Percentiles rank a stretch among this genome's conserved stretches.
phyloP scores from a whole-genome alignment of 1,139 yeast genomes.

The Pichia inconspicua region DNA sequence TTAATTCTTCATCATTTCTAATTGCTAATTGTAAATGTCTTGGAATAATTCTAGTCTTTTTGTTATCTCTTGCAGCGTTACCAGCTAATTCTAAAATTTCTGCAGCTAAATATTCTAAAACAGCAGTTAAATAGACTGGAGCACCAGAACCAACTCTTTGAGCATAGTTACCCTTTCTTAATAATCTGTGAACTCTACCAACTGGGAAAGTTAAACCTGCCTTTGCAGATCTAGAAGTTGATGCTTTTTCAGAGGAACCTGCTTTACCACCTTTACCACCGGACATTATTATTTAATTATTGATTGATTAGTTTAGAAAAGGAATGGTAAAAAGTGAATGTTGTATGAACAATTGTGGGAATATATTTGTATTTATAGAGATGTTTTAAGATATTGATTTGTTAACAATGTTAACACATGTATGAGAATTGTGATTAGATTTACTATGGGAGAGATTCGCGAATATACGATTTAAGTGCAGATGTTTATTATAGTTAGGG shows the following conservation, averaged over 20 bases:
- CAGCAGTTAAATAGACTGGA: constrained; percentile 95
- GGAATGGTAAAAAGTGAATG: no score
- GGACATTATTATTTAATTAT: constrained; percentile 51
- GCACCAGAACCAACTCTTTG: constrained; percentile 99
- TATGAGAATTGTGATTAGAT: neutral
- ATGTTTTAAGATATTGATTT: neutral
- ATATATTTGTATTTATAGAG: neutral
- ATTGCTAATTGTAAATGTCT: constrained; percentile 97
- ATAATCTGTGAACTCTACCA: constrained; percentile 96
- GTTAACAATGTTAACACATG: neutral
- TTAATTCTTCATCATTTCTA: constrained; percentile 98
- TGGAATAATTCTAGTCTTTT: constrained; percentile 97
- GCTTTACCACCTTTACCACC: constrained; percentile 99
- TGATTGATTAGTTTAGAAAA: neutral
- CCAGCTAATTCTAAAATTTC: constrained; percentile 98
- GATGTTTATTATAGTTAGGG: neutral
- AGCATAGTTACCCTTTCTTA: constrained; percentile 97
- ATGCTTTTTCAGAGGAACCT: constrained; percentile 84
- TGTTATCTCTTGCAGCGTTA: constrained; percentile 96
- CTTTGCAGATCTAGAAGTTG: constrained; percentile 96
- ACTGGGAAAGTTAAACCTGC: constrained; percentile 99
- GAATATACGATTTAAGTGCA: neutral
- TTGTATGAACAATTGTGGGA: neutral
- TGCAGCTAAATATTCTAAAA: constrained; percentile 92
- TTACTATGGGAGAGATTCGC: neutral